Evolutionary conservation across 1,284 basidiomycete species (phyloP).

Genomic region (Porodaedalea pini): DNA sequence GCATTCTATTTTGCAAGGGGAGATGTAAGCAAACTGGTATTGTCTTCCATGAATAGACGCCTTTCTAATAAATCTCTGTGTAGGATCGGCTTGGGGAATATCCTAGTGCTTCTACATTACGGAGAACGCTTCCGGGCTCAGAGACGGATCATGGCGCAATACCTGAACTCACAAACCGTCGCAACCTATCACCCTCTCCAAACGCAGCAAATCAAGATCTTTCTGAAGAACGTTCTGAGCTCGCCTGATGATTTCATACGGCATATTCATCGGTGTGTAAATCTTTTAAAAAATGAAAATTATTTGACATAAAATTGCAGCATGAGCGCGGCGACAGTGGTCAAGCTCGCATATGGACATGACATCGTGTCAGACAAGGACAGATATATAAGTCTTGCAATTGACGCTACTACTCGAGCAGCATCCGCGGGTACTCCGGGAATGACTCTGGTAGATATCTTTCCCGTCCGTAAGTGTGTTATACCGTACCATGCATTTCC

Average conservation of each 20-base stretch:
- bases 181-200: neutral
- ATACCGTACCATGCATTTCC: neutral
- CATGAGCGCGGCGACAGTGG: neutral
- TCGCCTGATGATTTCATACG: neutral
- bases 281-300: neutral
- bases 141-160: constrained; percentile 31
- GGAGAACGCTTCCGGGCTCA: constrained; percentile 36
- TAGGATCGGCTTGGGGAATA: constrained; percentile 27
- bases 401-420: neutral
- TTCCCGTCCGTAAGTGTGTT: constrained; percentile 1
- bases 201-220: neutral
- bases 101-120: constrained; percentile 32
- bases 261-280: neutral
- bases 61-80: neutral
- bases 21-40: constrained; percentile 26
- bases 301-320: neutral
- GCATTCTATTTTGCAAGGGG: constrained; percentile 30
- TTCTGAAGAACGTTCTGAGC: constrained; percentile 1
- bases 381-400: neutral
- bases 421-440: neutral
- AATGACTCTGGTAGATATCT: neutral
- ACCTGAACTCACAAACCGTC: constrained; percentile 26
- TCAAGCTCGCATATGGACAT: constrained; percentile 25
- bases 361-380: constrained; percentile 27
- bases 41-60: neutral